Evolutionary conservation across 1,139 yeast species (phyloP).

Genomic region (Petasospora rhodanensis): DNA sequence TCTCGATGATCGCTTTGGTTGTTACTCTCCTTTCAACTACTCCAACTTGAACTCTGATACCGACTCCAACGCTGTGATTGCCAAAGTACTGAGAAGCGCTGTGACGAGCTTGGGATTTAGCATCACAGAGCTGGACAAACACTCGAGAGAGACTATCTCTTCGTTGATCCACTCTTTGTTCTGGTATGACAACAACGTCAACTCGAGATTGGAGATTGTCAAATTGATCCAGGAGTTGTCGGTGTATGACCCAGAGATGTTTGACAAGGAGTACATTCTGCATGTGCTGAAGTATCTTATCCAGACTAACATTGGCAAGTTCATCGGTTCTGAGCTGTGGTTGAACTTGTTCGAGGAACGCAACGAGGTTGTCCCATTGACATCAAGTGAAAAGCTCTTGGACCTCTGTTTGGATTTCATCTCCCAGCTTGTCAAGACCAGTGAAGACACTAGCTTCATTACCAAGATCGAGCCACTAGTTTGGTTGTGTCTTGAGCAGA

Average conservation of each 20-base stretch:
- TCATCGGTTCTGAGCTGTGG: conserved; percentile 19
- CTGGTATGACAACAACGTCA: conserved; percentile 22
- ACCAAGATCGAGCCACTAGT: conserved; percentile 31
- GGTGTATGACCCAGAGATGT: conserved; percentile 16
- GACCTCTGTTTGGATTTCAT: conserved; percentile 32
- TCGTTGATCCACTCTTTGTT: conserved; percentile 25
- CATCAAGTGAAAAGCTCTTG: conserved; percentile 32
- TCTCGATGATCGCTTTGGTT: conserved; percentile 52
- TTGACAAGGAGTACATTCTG: conserved; percentile 7
- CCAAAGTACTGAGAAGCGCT: conserved; percentile 37
- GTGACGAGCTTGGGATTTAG: conserved; percentile 50
- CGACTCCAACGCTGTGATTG: conserved; percentile 36
- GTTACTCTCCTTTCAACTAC: conserved; percentile 38
- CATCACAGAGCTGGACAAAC: conserved; percentile 28
- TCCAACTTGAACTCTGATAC: conserved; percentile 43
- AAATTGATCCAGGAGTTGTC: conserved; percentile 28
- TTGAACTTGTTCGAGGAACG: conserved; percentile 29
- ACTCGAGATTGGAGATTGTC: conserved; percentile 29
- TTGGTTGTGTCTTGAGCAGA: conserved; percentile 41
- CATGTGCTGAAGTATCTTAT: conserved; percentile 15
- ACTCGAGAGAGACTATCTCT: conserved; percentile 24
- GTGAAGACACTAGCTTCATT: conserved; percentile 28
- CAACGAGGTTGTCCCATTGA: conserved; percentile 33
- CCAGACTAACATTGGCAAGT: conserved; percentile 11
- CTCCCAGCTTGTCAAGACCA: conserved; percentile 34